phyloP scores from a whole-genome alignment of 805 yeast genomes.

The Starmerella stigmatis region DNA sequence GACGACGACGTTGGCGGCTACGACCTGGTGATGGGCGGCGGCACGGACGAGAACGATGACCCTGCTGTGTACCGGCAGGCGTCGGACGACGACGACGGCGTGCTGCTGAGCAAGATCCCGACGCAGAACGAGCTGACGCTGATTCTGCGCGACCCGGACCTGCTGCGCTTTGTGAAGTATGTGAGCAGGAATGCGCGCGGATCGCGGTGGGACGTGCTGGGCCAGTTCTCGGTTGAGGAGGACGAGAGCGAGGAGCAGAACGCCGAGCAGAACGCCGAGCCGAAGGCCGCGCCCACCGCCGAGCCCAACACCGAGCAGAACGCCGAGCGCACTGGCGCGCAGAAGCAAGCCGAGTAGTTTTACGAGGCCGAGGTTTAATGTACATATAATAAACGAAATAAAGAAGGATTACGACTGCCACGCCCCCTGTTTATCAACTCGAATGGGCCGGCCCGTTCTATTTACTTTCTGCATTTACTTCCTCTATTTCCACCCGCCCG shows the following conservation, averaged over 20 bases:
- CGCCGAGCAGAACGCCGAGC: not conserved
- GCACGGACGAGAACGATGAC: slow-evolving; percentile 44
- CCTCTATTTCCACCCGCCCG: too few relatives aligned
- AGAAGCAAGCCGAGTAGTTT: too few relatives aligned
- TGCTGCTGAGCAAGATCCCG: slow-evolving; percentile 69
- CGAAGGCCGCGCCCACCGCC: too few relatives aligned
- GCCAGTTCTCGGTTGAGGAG: slow-evolving; percentile 64
- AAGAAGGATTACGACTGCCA: too few relatives aligned
- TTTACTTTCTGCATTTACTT: too few relatives aligned
- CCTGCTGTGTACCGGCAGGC: slow-evolving; percentile 71
- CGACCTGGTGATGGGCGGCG: slow-evolving; percentile 65
- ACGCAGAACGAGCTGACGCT: slow-evolving; percentile 69
- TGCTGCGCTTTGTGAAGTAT: slow-evolving; percentile 86
- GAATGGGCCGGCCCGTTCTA: too few relatives aligned
- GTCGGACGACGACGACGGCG: slow-evolving; percentile 55
- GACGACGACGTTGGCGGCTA: slow-evolving; percentile 80
- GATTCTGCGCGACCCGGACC: slow-evolving; percentile 72
- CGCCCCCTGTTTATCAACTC: too few relatives aligned
- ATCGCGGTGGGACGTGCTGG: slow-evolving; percentile 80
- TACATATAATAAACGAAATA: too few relatives aligned
- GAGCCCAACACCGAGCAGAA: too few relatives aligned
- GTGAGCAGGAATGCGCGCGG: slow-evolving; percentile 82
- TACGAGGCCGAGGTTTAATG: too few relatives aligned
- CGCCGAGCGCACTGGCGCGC: too few relatives aligned
- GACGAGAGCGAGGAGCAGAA: slow-evolving; percentile 33